Base-by-base conservation (phyloP, 2,329 filamentous ascomycete species). In the Penicillium polonicum region DNA sequence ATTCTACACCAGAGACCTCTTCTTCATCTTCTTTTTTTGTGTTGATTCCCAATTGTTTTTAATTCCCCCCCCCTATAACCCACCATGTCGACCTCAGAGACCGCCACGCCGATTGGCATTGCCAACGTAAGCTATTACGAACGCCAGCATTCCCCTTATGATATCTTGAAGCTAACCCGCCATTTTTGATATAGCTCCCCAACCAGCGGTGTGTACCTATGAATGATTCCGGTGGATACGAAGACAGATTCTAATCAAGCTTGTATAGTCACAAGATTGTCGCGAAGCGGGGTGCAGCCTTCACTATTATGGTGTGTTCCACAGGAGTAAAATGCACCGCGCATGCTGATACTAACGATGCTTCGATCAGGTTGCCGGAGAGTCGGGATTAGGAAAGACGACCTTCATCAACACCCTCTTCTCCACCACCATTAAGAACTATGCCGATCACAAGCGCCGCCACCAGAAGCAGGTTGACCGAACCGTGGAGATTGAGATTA, bases 401-500 rank as follows among this genome's bases (percentile, higher is more conserved):
- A 99, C 94, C 72, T 99, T 99, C 82, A 97, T 99, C 87, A 99
- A 99, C 88, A 99, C 94, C 60, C 88, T 99, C 61, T 99, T 99
- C 85, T 99, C 94, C 63, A 99, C 95, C 67, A 99, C 94, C 71
- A 99, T 99, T 86, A 99, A 99, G 86, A 99, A 97, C 86, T 99
- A 99, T 79, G 94, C 94, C 85, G 94, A 99, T 80, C 93, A 99
- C 86, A 96, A 96, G 85, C 90, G 92, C 80, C 91, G 94, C 75
- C 94, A 99, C 80, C 91, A 94, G 81, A 99, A 99, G 87, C 94
- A 99, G 83, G 87, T 97, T 69, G 94, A 99, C 83, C 97, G 97
- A 86, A 99, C 94, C 12, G 94, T 99, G 66, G 95, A 99, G 83
- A 99, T 99, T 70, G 94, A 99, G 80, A 99, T 99, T 76, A 99